phyloP scores from a whole-genome alignment of 345 rosid species.

The Firmiana major region DNA sequence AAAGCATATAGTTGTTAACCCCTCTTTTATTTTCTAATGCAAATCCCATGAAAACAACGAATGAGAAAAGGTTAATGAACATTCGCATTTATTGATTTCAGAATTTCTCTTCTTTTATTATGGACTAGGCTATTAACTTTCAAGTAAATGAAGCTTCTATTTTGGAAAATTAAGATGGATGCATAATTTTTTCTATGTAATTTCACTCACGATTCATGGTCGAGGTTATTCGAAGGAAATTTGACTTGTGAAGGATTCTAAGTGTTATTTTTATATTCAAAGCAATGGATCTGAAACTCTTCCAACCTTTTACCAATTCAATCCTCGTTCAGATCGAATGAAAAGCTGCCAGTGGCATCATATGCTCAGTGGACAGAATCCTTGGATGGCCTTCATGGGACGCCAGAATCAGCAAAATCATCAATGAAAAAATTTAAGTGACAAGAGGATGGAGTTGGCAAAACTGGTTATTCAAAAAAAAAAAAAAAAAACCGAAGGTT shows the following conservation, averaged over 20 bases:
- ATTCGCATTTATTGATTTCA: background rate
- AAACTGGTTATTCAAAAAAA: no score
- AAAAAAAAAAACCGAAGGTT: no score
- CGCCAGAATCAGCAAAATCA: background rate
- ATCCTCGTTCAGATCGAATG: background rate
- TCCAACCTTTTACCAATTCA: background rate
- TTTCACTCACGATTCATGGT: no score
- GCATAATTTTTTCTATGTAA: background rate
- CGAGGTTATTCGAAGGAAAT: no score
- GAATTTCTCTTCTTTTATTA: background rate
- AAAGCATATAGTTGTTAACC: conserved; percentile 73
- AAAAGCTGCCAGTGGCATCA: background rate
- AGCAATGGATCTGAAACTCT: background rate
- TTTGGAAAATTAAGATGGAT: conserved; percentile 3
- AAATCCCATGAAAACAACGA: background rate
- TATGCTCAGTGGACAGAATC: background rate
- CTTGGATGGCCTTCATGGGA: background rate
- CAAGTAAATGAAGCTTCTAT: background rate
- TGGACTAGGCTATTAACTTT: conserved; percentile 12
- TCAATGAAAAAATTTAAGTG: background rate
- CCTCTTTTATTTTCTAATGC: conserved; percentile 36
- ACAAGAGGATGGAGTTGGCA: background rate
- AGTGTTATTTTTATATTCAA: no score
- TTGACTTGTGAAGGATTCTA: no score
- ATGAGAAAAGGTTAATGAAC: conserved; percentile 3